phyloP scores from a whole-genome alignment of 2,329 filamentous ascomycete genomes.

The Colletotrichum sp. region DNA sequence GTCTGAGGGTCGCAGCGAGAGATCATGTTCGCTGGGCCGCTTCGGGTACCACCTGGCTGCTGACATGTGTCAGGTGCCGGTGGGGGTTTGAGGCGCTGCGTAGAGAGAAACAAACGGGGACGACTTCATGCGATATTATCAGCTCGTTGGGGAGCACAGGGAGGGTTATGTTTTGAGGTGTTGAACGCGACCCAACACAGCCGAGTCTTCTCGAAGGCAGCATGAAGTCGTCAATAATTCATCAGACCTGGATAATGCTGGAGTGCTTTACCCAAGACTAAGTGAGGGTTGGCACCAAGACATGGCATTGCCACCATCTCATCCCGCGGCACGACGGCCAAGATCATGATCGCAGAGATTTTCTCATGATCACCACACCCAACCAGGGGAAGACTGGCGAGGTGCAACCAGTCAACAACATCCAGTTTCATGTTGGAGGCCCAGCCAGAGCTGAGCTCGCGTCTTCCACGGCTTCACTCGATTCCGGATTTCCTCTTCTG shows the following conservation, averaged over 20 bases:
- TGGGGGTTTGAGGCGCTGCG: neutral
- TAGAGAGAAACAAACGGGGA: constrained; percentile 3
- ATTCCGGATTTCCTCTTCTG: constrained; percentile 7
- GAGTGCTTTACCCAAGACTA: accelerated
- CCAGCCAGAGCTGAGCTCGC: neutral
- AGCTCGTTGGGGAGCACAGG: neutral
- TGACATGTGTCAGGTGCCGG: constrained; percentile 16
- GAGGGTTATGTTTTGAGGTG: neutral
- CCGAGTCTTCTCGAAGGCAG: no score
- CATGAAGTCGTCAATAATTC: neutral
- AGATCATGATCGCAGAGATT: neutral
- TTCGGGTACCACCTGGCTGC: neutral
- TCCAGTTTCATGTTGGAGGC: constrained; percentile 5
- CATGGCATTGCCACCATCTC: neutral
- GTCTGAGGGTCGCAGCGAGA: neutral
- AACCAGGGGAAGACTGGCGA: neutral
- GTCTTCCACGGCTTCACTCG: neutral
- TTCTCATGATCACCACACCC: neutral
- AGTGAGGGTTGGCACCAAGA: neutral
- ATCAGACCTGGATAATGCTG: no score
- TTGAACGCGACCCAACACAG: no score
- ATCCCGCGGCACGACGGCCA: neutral
- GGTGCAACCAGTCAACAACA: neutral
- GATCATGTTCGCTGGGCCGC: neutral
- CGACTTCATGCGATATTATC: neutral